Conservation (phyloP, 2,329 filamentous ascomycete species). For the Aspergillus clavatus region DNA sequence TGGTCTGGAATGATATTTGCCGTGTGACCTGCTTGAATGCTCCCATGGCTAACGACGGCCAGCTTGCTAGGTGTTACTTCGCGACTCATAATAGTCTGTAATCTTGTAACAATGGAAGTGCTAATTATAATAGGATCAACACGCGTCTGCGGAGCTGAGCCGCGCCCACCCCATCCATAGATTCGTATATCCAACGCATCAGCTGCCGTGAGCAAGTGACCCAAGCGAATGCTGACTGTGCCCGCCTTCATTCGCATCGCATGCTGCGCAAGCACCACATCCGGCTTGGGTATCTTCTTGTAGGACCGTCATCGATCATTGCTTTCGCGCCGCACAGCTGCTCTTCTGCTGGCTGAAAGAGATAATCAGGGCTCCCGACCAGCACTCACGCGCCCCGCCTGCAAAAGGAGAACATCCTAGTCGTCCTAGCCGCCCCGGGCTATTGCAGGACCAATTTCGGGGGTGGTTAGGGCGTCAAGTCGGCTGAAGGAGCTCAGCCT, state of each 20-base stretch:
- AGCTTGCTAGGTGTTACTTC: slow-evolving; percentile 39
- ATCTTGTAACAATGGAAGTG: slow-evolving; percentile 35
- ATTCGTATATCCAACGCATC: slow-evolving; percentile 37
- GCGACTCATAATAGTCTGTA: slow-evolving; percentile 39
- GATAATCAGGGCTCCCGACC: slow-evolving; percentile 57
- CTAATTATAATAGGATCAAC: slow-evolving; percentile 49
- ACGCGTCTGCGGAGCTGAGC: slow-evolving; percentile 38
- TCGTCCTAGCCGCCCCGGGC: too few relatives aligned
- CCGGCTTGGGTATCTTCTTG: slow-evolving; percentile 50
- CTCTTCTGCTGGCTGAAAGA: slow-evolving; percentile 64
- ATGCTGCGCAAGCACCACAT: slow-evolving; percentile 54
- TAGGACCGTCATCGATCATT: slow-evolving; percentile 58
- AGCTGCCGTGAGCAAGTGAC: slow-evolving; percentile 32
- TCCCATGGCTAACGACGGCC: slow-evolving; percentile 44
- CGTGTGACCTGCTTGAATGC: slow-evolving; percentile 39
- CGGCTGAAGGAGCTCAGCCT: too few relatives aligned
- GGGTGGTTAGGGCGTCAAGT: too few relatives aligned
- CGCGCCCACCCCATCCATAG: slow-evolving; percentile 44
- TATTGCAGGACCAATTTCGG: too few relatives aligned
- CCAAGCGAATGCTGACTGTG: slow-evolving; percentile 28
- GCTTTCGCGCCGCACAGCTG: slow-evolving; percentile 53
- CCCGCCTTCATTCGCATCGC: slow-evolving; percentile 43
- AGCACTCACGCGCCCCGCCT: slow-evolving; percentile 38
- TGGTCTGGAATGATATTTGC: slow-evolving; percentile 46
- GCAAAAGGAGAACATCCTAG: too few relatives aligned